Conservation (phyloP, 108 stramenopile genomes). For the Skeletonema tropicum region DNA sequence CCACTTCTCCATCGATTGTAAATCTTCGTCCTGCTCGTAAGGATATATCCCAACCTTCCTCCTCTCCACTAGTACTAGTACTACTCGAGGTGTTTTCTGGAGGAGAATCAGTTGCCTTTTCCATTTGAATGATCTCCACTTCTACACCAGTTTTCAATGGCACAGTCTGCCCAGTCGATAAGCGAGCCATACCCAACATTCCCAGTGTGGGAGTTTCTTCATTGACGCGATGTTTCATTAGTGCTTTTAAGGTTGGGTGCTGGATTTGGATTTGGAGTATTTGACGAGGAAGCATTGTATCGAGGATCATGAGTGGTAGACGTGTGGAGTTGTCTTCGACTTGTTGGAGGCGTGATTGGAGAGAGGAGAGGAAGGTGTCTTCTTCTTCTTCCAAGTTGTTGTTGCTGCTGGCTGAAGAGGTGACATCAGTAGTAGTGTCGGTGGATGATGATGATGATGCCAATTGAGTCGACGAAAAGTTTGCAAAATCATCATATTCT, state of each 20-base stretch:
- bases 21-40: constrained; percentile 62
- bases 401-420: too few species aligned
- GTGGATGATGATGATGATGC: neutral
- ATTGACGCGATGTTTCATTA: constrained; percentile 53
- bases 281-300: constrained; percentile 77
- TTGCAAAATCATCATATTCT: constrained; percentile 2
- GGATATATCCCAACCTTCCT: constrained; percentile 45
- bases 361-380: constrained; percentile 54
- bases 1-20: constrained; percentile 54
- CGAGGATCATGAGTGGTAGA: constrained; percentile 69
- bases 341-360: constrained; percentile 49
- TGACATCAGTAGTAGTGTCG: neutral
- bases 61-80: neutral
- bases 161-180: constrained; percentile 48
- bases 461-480: neutral
- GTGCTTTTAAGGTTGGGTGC: constrained; percentile 57
- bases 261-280: constrained; percentile 62
- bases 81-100: neutral
- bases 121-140: constrained; percentile 61
- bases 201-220: constrained; percentile 63
- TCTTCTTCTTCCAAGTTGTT: constrained; percentile 3
- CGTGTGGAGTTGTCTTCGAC: constrained; percentile 43
- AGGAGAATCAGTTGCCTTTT: constrained; percentile 6
- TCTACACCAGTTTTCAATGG: constrained; percentile 61
- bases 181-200: constrained; percentile 64